These are phyloP conservation scores for Mucor ambiguus DNA, from an alignment of 371 early-diverging fungal species.

Conservation along the genomic window DNA sequence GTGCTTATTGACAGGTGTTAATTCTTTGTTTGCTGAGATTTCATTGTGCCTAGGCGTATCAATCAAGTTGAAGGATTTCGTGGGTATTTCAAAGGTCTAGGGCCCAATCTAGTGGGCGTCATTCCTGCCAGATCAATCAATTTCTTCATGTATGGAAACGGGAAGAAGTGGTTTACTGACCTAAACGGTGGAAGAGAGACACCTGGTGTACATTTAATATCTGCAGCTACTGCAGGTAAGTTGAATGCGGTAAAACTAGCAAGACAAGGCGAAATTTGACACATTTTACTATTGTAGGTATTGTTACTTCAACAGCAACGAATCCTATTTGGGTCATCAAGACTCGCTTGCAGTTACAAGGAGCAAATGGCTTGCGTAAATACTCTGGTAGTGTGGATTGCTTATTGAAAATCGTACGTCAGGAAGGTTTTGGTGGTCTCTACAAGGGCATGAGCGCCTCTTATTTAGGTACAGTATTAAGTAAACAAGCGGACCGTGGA, in stretches of 20 bases:
- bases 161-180: constrained; percentile 79
- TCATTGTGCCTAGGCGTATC: constrained; percentile 53
- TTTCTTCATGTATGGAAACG: constrained; percentile 89
- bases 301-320: constrained; percentile 79
- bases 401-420: constrained; percentile 61
- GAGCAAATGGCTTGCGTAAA: constrained; percentile 37
- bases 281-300: constrained; percentile 25
- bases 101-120: constrained; percentile 92
- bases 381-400: constrained; percentile 86
- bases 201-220: constrained; percentile 75
- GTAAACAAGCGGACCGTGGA: background rate
- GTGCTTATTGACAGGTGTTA: background rate
- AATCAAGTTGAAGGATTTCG: constrained; percentile 81
- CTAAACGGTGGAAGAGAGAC: constrained; percentile 80
- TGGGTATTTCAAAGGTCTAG: constrained; percentile 92
- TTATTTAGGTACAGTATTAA: constrained; percentile 45
- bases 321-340: constrained; percentile 98
- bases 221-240: constrained; percentile 85
- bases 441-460: constrained; percentile 94
- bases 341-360: constrained; percentile 92
- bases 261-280: background rate
- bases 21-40: background rate
- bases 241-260: background rate
- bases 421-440: constrained; percentile 84
- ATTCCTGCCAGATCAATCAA: constrained; percentile 93